Evolutionary conservation across 192 early-diverging fungal species (phyloP), one percentile per base, ranked within the genome.

Genomic region (Gamsiella multidivaricata): DNA sequence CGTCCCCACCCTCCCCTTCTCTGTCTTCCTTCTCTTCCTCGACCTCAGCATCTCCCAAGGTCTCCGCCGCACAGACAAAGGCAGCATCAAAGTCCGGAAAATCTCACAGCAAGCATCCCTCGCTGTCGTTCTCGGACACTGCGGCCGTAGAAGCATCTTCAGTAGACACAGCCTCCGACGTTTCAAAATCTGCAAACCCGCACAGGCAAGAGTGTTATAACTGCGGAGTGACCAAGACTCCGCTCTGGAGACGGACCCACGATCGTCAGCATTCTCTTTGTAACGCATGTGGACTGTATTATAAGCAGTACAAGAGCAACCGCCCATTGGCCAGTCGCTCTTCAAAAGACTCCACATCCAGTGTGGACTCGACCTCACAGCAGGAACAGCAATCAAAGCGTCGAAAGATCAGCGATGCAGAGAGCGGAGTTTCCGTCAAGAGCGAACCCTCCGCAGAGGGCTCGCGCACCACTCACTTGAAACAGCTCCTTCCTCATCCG

Each of bases 221-320:
- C 60, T 92, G 91, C 56, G 88, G 87, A 28, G 89, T 90, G 3
- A 97, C 91, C 14, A 93, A 90, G 39, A 98, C 97, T 45, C 91
- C 95, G 26, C 86, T 98, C 14, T 98, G 97, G 97, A 89, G 97
- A 6, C 85, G 95, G 7, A 90, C 93, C 34, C 85, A 83, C 22
- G 86, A 92, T 69, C 74, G 88, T 17, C 91, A 90, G 41, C 88
- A 93, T 51, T 83, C 91, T 25, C 88, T 98, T 50, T 98, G 97
- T 81, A 98, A 98, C 64, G 97, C 97, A 10, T 98, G 97, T 78
- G 97, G 97, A 0, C 83, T 98, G 17, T 98, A 94, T 76, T 96
- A 89, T 84, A 97, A 97, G 81, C 91, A 97, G 65, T 96, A 98
- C 80, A 88, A 91, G 61, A 88, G 88, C 17, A 86, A 90, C 50